Evolutionary conservation across 768 basidiomycete species (phyloP), one percentile per base, ranked within the genome.

Genomic region (Termitomyces heimii): DNA sequence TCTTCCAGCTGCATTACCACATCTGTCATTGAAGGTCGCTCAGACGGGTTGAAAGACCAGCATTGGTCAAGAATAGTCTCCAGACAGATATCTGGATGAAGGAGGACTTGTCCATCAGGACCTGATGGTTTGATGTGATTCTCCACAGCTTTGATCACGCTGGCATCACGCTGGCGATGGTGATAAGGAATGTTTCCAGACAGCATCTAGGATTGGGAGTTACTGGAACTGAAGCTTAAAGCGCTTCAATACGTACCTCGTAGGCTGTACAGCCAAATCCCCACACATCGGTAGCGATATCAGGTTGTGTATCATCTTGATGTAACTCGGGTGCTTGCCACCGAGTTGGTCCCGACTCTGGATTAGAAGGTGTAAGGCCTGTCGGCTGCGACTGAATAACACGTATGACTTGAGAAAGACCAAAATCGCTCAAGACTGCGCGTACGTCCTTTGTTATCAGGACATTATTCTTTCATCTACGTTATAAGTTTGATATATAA

Each of bases 401-500:
- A 22, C 69, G 70, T 24, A 73, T 63, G 10, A 71, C 69, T 53
- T 72, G 62, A 4, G 72, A 70, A 16, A 80, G 68, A 40, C 79
- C 79, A 54, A 80, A 79, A 61, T 80, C 78, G 24, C 75, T 72
- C 1, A 80, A 62, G 34, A 71, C 75, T 31, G 75, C 79, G 8
- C 58, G 69, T 13, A 75, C 74, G 22, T 72, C 67, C 10, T 67
- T 68, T 6, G 77, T 76, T 34, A 80, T 72, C 14, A 80, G 67
- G 52, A 80, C 74, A 54, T 80, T 80, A 24, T 71, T 73, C 79
- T 79, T 12, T 47, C 18, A 22, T 39, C n/a, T 13, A 40, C 22
- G 7, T 16, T 3, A 5, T 28, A 12, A 3, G 40, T 37, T 12
- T 14, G 31, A 18, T 8, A 29, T 26, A 29, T 32, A 29, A 20